Base-by-base conservation (phyloP, 2,329 filamentous ascomycete genomes). In the Colletotrichum lindemuthianum region DNA sequence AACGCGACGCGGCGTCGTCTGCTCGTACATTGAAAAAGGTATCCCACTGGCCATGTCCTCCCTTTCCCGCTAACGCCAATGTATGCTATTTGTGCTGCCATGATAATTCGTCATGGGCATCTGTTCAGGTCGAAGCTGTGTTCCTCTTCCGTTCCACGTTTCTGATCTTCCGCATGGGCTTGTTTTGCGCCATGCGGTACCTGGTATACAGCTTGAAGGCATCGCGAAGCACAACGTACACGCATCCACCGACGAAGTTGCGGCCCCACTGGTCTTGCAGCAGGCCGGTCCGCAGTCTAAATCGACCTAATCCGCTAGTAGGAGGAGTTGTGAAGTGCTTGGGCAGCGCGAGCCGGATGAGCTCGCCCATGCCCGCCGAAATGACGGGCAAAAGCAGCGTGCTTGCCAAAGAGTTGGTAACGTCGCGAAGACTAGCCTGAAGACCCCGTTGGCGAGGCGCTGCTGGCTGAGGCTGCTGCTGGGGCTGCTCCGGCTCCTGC, bases 201-300 rank as follows among this genome's bases (percentile, higher is more conserved):
- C 90, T 90, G 68, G 84, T 82, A 72, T 89, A 91, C 32, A 91
- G 75, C 61, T 81, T 79, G 54, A 90, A 78, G 3, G 81, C 81
- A 70, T 91, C 88, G 75, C 95, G 96, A 56, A 97, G 76, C 9
- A 97, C 89, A 13, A 98, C 89, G 71, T 95, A 97, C 16, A 97
- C 78, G 73, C 92, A 96, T 0, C 96, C 96, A 1, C 96, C 96
- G 1, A 96, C 85, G 3, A 99, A 82, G 72, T 92, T 97, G 60
- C 96, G 85, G 1, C 93, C 96, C 93, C 96, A 98, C 63, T 90
- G 88, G 70, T 91, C 87, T 72, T 96, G 92, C 37, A 99, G 76
- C 33, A 98, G 81, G 0, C 91, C 90, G 0, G 86, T 86, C 3
- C 85, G 81, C 40, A 64, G 43, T 9, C 40, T 52, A 37, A 66